phyloP scores from a whole-genome alignment of 805 yeast genomes.

The Lachancea fermentati region DNA sequence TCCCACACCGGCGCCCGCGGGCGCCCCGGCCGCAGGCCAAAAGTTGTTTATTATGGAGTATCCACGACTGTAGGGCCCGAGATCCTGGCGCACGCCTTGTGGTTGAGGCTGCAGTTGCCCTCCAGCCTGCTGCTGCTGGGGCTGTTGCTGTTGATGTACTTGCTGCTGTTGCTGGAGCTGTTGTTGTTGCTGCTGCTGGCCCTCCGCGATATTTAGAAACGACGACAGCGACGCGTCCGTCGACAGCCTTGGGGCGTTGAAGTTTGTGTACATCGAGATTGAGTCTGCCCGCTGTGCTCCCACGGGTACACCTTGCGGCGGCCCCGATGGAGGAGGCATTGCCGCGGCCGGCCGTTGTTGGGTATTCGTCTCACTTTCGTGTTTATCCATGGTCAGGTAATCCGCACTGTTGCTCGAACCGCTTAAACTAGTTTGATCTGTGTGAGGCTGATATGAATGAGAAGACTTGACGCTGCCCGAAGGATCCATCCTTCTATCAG shows the following conservation, averaged over 20 bases:
- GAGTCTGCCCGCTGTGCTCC: constrained; percentile 14
- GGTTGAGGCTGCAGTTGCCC: constrained; percentile 1
- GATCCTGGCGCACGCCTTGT: constrained; percentile 10
- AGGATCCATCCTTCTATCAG: background rate
- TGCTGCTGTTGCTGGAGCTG: background rate
- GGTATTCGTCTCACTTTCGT: constrained; percentile 5
- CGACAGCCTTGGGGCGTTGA: constrained; percentile 16
- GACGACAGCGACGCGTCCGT: constrained; percentile 24
- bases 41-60: constrained; percentile 29
- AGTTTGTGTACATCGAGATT: constrained; percentile 19
- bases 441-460: background rate
- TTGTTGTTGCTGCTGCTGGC: constrained; percentile 8
- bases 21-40: constrained; percentile 18
- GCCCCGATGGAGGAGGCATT: constrained; percentile 14
- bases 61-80: constrained; percentile 26
- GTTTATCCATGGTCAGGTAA: constrained; percentile 6
- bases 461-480: background rate
- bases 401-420: background rate
- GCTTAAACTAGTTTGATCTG: background rate
- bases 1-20: constrained; percentile 8
- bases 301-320: constrained; percentile 4
- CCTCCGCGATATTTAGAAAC: constrained; percentile 23
- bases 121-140: background rate
- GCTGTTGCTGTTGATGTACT: background rate
- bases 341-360: constrained; percentile 6